Conservation (phyloP, 805 yeast genomes). For the Cyberlindnera bimundalis region DNA sequence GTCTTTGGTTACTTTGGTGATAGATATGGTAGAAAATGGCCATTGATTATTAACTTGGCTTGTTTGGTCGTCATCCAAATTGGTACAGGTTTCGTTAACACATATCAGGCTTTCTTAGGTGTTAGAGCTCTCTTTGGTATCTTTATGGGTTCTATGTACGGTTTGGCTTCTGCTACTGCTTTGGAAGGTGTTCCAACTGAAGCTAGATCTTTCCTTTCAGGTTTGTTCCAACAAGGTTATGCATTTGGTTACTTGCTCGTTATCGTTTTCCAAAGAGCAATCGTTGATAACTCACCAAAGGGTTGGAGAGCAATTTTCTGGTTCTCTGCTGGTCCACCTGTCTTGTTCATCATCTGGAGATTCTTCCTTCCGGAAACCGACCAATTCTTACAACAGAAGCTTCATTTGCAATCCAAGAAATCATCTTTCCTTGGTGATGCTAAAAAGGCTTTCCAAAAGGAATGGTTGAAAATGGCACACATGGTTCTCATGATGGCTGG, state of each 20-base stretch:
- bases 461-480: conserved; percentile 34
- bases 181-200: conserved; percentile 46
- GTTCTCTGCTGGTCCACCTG: conserved; percentile 60
- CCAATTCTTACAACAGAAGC: conserved; percentile 42
- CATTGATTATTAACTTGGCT: conserved; percentile 44
- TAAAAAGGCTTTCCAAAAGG: conserved; percentile 30
- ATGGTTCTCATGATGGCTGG: conserved; percentile 59
- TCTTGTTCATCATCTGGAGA: conserved; percentile 41
- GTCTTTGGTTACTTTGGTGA: conserved; percentile 59
- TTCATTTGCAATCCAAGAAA: conserved; percentile 31
- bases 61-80: conserved; percentile 53
- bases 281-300: conserved; percentile 39
- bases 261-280: conserved; percentile 62
- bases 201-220: conserved; percentile 57
- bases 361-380: conserved; percentile 48
- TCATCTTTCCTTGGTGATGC: conserved; percentile 34
- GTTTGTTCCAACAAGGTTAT: conserved; percentile 78
- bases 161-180: conserved; percentile 41
- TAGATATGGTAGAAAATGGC: conserved; percentile 59
- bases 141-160: conserved; percentile 49
- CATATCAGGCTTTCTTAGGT: conserved; percentile 54
- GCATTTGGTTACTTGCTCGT: conserved; percentile 67
- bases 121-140: conserved; percentile 62
- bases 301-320: conserved; percentile 64
- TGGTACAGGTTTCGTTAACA: conserved; percentile 60